phyloP scores from a whole-genome alignment of 2,329 filamentous ascomycete species.

The Bipolaris victoriae region DNA sequence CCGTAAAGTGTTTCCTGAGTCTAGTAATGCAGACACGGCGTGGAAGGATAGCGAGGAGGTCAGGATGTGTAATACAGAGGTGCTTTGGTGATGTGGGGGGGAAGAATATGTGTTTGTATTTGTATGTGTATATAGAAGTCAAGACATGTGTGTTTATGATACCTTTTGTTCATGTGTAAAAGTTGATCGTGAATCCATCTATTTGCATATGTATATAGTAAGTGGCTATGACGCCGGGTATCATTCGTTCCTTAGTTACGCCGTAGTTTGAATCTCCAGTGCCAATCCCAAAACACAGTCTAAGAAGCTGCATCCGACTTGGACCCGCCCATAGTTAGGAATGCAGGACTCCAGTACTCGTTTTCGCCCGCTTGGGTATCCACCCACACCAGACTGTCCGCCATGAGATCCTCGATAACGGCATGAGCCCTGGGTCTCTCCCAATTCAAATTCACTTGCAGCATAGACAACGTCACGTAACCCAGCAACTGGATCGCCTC shows the following conservation, averaged over 20 bases:
- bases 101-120: neutral
- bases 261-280: neutral
- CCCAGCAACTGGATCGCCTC: slow-evolving; percentile 90
- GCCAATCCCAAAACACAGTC: neutral
- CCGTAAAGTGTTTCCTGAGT: slow-evolving; percentile 51
- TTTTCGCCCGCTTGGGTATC: slow-evolving; percentile 84
- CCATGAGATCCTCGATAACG: slow-evolving; percentile 86
- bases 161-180: neutral
- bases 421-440: slow-evolving; percentile 83
- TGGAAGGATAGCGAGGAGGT: slow-evolving; percentile 47
- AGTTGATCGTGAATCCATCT: neutral
- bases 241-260: slow-evolving; percentile 6
- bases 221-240: slow-evolving; percentile 22
- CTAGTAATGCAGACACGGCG: slow-evolving; percentile 14
- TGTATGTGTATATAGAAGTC: slow-evolving; percentile 1
- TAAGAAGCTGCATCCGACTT: neutral
- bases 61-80: slow-evolving; percentile 53
- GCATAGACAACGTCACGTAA: slow-evolving; percentile 87
- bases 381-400: slow-evolving; percentile 91
- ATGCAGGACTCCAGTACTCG: slow-evolving; percentile 91
- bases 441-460: slow-evolving; percentile 87
- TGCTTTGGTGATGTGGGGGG: slow-evolving; percentile 53
- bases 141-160: neutral
- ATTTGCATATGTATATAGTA: neutral
- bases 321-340: slow-evolving; percentile 57